Evolutionary conservation across 495 filamentous ascomycete species (phyloP), one percentile per base, ranked within the genome.

Genomic region (Penicillium chermesinum): DNA sequence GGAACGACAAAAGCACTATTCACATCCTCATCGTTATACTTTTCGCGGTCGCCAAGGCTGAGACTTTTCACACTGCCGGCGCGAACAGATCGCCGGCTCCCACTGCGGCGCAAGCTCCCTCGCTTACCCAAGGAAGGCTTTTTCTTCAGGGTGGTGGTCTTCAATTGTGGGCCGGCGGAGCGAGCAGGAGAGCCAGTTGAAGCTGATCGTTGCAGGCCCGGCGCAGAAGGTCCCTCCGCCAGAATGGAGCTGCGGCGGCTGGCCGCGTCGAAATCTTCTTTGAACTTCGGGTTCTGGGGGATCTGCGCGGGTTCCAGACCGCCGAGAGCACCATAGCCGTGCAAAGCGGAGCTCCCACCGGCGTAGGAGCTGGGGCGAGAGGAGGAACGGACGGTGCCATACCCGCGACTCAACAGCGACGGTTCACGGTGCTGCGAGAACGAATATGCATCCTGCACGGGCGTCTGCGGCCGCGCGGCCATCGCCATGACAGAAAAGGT

Each of bases 1-100:
- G 93, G 93, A 36, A 87, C 85, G 59, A 81, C 82, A 64, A 96
- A 96, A 13, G 84, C 86, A 63, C 87, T 96, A 52, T 93, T 89
- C 45, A 74, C 67, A 57, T 93, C 83, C 34, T 88, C 84, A 22
- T 79, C 78, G 40, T 57, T 55, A 58, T 78, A 71, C 75, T 72
- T 76, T 44, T 75, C 73, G 38, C 69, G 74, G 34, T 80, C 78
- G 30, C 74, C 87, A 41, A 88, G 72, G 33, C 74, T 81, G 38
- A 88, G 67, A 57, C 86, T 89, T 50, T 81, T 80, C 32, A 93
- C 86, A 62, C 89, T 94, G 13, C 87, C 89, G 9, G 90, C 87
- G 49, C 81, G 83, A 67, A 84, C 80, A 54, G 80, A 86, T 32
- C 85, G 70, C 18, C 83, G 80, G 62, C 89, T 95, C 33, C 83